These are phyloP conservation scores for Candida gorgasii DNA, from an alignment of 805 yeast species.

Conservation along the genomic window DNA sequence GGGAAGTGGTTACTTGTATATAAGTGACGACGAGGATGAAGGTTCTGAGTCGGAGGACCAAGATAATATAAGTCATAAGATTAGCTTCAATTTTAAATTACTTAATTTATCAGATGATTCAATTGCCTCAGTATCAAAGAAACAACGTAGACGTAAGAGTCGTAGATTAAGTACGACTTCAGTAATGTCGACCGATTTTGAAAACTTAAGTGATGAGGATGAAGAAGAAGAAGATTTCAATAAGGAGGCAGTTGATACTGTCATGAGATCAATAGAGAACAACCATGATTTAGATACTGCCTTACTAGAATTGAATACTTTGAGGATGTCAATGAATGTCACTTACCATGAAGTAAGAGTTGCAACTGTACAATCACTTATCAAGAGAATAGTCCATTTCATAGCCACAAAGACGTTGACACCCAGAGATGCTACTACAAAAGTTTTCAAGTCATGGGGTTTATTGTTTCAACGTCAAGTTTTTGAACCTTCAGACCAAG, in stretches of 20 bases:
- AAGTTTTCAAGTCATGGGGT: slow-evolving; percentile 81
- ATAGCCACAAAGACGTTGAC: slow-evolving; percentile 75
- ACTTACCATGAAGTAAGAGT: slow-evolving; percentile 88
- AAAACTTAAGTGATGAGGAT: slow-evolving; percentile 25
- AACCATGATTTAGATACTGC: slow-evolving; percentile 95
- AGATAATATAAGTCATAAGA: slow-evolving; percentile 3
- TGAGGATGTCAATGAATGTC: slow-evolving; percentile 97
- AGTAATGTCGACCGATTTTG: slow-evolving; percentile 49
- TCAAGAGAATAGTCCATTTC: slow-evolving; percentile 69
- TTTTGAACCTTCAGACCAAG: slow-evolving; percentile 74
- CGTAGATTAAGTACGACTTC: slow-evolving; percentile 40
- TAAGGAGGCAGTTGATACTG: slow-evolving; percentile 90
- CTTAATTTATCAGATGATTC: slow-evolving; percentile 60
- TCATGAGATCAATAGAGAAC: slow-evolving; percentile 86
- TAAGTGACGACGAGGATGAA: slow-evolving; percentile 36
- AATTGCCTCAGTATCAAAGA: slow-evolving; percentile 51
- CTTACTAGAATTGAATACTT: slow-evolving; percentile 83
- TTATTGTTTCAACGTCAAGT: slow-evolving; percentile 81
- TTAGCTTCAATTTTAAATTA: slow-evolving; percentile 19
- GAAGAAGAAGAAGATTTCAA: slow-evolving; percentile 76
- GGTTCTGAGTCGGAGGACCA: slow-evolving; percentile 32
- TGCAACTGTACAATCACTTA: slow-evolving; percentile 75
- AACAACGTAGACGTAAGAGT: slow-evolving; percentile 30
- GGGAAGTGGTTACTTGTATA: slow-evolving; percentile 52
- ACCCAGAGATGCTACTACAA: slow-evolving; percentile 71